Percentiles rank a stretch among this genome's conserved stretches.
Conservation (phyloP, 768 basidiomycete species). For the Rhodotorula sphaerocarpa region DNA sequence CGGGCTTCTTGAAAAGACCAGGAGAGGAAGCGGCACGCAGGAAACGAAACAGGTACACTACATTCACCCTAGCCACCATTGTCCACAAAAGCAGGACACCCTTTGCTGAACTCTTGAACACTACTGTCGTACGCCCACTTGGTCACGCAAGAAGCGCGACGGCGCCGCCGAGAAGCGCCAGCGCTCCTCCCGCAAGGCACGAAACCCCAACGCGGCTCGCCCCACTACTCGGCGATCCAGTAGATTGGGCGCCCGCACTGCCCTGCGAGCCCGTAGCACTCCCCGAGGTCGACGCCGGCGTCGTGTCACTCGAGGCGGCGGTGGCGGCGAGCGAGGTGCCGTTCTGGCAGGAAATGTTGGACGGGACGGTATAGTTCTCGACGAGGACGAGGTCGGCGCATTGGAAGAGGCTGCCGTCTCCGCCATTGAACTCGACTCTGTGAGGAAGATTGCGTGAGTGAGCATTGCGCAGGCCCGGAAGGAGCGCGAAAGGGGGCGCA, state of each 20-base stretch:
- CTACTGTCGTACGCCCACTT: too few species aligned
- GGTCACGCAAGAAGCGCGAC: too few species aligned
- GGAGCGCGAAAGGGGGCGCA: not conserved
- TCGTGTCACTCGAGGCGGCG: not conserved
- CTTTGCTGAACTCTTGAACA: too few species aligned
- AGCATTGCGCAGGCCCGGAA: conserved; percentile 17
- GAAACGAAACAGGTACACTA: too few species aligned
- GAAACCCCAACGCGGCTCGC: not conserved
- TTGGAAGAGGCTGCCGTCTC: conserved; percentile 65
- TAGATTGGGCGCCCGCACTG: not conserved
- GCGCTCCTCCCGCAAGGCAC: too few species aligned
- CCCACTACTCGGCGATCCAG: not conserved
- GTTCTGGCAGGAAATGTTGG: conserved; percentile 42
- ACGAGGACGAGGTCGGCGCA: conserved; percentile 72
- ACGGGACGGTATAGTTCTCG: conserved; percentile 50
- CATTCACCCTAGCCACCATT: too few species aligned
- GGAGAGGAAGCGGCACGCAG: too few species aligned
- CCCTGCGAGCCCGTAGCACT: not conserved
- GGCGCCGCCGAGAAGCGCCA: too few species aligned
- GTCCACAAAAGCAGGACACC: too few species aligned
- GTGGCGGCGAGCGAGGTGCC: conserved; percentile 19
- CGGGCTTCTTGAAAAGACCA: too few species aligned
- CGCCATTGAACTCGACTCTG: conserved; percentile 55
- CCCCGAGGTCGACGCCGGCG: not conserved
- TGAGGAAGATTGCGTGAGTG: not conserved